A percentile compares a stretch with the other conserved stretches of the same genome.
These are phyloP conservation scores for Blastobotrys peoriensis DNA, from an alignment of 805 yeast genomes.

Conservation along the genomic window DNA sequence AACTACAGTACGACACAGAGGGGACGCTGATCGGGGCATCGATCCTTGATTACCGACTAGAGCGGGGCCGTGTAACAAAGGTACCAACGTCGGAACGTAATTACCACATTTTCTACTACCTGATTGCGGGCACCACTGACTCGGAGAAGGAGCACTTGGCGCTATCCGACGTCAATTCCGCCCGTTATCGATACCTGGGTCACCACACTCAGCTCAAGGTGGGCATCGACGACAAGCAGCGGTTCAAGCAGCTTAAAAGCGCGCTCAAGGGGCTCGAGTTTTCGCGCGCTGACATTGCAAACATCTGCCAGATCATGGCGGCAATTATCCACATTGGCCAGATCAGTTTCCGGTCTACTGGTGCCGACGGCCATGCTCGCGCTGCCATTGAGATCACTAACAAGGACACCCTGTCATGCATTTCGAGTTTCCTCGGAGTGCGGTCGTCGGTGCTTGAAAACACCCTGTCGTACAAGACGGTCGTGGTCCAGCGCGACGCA, in stretches of 20 bases:
- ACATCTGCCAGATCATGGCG: constrained; percentile 43
- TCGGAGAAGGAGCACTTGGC: constrained; percentile 37
- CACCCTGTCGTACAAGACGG: constrained; percentile 35
- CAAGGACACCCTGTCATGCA: constrained; percentile 28
- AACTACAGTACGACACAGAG: constrained; percentile 43
- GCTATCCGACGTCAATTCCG: constrained; percentile 30
- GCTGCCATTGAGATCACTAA: constrained; percentile 34
- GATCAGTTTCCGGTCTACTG: constrained; percentile 30
- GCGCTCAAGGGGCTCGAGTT: constrained; percentile 47
- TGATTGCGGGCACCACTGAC: constrained; percentile 44
- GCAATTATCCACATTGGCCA: constrained; percentile 41
- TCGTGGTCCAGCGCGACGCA: constrained; percentile 31
- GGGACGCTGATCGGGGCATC: constrained; percentile 48
- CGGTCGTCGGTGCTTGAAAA: constrained; percentile 32
- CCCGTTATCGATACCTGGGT: constrained; percentile 40
- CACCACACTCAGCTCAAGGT: constrained; percentile 36
- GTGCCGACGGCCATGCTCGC: constrained; percentile 30
- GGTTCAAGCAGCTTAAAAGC: constrained; percentile 42
- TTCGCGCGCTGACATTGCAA: constrained; percentile 39
- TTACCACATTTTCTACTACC: constrained; percentile 54
- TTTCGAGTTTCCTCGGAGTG: constrained; percentile 36
- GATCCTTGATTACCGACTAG: constrained; percentile 49
- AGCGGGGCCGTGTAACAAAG: constrained; percentile 47
- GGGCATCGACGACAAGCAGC: constrained; percentile 44
- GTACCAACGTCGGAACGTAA: constrained; percentile 50